Evolutionary conservation across 352 stramenopile species (phyloP), one percentile per base, ranked within the genome.

Genomic region (Globisporangium camurandrum): DNA sequence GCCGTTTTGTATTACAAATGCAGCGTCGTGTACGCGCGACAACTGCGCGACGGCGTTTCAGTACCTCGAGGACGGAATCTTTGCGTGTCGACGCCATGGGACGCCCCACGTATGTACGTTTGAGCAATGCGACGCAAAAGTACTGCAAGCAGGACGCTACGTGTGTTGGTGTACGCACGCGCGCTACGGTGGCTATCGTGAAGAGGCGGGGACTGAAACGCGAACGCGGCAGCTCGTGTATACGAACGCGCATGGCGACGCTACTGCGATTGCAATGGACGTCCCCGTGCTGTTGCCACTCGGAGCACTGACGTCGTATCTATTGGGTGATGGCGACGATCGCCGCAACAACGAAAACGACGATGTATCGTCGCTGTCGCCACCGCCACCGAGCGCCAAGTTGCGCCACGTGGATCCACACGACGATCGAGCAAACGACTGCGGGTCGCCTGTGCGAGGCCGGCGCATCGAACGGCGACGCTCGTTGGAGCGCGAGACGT

Each of bases 61-160:
- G 60, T 90, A 75, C 54, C 53, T 90, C 3, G 79, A 90, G 43
- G 71, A 86, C 34, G 79, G 75, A 9, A 82, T 90, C 24, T 88
- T 78, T 42, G 79, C 76, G 22, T 90, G 79, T 49, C 62, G 65
- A 20, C 64, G 61, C 3, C 79, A 90, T 38, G 79, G 79, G 12
- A 82, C 69, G 24, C 67, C 79, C 6, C 79, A 90, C 27, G 70
- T 90, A 4, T 90, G 79, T 38, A 90, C 75, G 5, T 90, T 74
- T 42, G 75, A 90, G 43, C 74, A 84, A 46, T 90, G 79, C 31
- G 64, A 88, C 36, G 58, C 63, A 19, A 75, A 86, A 38, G 54
- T 84, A 36, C 47, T 90, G 8, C 59, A 54, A 11, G 47, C 67
- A 40, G 71, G 72, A 6, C 63, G 66, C 37, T 90, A 87, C 51